Percentiles rank a stretch among this genome's conserved stretches.
These are phyloP conservation scores for Coffea humblotiana DNA, from an alignment of 305 asterid species.

Conservation along the genomic window DNA sequence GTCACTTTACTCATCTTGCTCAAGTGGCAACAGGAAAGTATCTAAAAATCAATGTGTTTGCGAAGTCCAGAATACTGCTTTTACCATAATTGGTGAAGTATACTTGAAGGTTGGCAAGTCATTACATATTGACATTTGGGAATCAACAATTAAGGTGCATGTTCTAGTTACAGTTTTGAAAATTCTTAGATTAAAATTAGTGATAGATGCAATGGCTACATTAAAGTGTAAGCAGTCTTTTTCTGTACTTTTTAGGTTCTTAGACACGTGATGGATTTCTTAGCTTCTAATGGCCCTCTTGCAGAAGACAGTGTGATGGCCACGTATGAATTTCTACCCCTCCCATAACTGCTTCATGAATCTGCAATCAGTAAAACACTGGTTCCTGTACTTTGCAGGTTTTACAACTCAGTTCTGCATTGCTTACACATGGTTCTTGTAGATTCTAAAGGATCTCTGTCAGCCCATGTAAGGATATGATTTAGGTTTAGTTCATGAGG, in stretches of 20 bases:
- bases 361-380: constrained; percentile 23
- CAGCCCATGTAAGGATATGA: constrained; percentile 67
- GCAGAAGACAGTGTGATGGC: constrained; percentile 58
- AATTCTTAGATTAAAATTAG: constrained; percentile 10
- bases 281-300: constrained; percentile 56
- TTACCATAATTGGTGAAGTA: constrained; percentile 67
- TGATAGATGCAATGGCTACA: constrained; percentile 10
- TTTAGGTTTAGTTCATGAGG: neutral
- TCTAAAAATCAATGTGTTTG: constrained; percentile 33
- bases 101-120: constrained; percentile 67
- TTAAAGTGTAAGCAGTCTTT: constrained; percentile 29
- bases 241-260: constrained; percentile 51
- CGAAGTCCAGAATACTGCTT: constrained; percentile 62
- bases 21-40: constrained; percentile 34
- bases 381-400: constrained; percentile 51
- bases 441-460: constrained; percentile 66
- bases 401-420: constrained; percentile 73
- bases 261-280: constrained; percentile 66
- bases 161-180: constrained; percentile 16
- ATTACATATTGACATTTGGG: constrained; percentile 62
- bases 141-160: constrained; percentile 76
- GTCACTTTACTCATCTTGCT: constrained; percentile 35
- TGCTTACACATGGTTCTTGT: constrained; percentile 81
- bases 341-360: constrained; percentile 16
- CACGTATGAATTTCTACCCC: constrained; percentile 40